Percentiles rank a stretch among this genome's conserved stretches.
Evolutionary conservation across 305 asterid species (phyloP).

Genomic region (Solanum chacoense): DNA sequence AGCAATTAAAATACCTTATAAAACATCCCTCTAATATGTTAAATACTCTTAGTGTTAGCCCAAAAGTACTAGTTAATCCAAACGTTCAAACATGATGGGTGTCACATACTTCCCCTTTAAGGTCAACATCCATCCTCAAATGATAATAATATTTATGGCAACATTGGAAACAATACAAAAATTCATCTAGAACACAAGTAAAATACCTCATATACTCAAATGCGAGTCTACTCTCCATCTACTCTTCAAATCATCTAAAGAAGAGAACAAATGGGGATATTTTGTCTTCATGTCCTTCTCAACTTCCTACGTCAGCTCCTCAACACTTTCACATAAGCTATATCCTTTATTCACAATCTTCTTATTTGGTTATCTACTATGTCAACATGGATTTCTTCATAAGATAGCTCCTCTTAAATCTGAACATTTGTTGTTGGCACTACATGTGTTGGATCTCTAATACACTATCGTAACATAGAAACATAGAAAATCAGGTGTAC

Average conservation of each 20-base stretch:
- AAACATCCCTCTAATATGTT: background rate
- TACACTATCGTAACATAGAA: too few relatives aligned
- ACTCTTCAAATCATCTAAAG: background rate
- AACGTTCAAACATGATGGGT: background rate
- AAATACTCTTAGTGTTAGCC: too few relatives aligned
- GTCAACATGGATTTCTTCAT: background rate
- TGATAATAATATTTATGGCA: background rate
- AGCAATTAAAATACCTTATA: background rate
- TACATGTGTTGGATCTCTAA: background rate
- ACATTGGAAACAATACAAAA: too few relatives aligned
- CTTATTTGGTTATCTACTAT: background rate
- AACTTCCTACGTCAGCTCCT: background rate
- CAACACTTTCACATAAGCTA: background rate
- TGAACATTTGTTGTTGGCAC: background rate
- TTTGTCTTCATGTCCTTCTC: background rate
- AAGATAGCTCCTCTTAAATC: background rate
- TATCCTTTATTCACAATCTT: background rate
- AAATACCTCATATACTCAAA: background rate
- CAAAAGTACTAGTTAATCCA: background rate
- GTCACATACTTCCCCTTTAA: background rate
- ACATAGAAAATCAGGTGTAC: background rate
- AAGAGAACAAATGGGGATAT: too few relatives aligned
- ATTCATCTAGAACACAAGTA: background rate
- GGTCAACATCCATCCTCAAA: background rate
- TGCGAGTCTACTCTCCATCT: background rate